Evolutionary conservation across 2,329 filamentous ascomycete species (phyloP), one percentile per base, ranked within the genome.

Genomic region (Colletotrichum falcatum): DNA sequence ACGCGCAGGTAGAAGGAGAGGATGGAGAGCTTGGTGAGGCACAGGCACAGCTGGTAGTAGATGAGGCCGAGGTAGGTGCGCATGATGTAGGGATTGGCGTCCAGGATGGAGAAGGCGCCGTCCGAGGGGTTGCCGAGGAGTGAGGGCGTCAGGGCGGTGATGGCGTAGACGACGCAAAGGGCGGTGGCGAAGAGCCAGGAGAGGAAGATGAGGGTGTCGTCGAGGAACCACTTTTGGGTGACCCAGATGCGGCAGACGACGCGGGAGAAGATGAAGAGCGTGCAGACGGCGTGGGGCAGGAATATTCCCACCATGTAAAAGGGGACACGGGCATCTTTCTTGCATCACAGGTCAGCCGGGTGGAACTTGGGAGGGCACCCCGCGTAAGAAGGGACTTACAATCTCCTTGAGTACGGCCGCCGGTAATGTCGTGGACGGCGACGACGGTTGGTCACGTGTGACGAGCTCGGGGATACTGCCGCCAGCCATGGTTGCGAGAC

Each of bases 1-100:
- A 81, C 76, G 62, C 81, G 79, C 14, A 83, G 74, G 74, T 82
- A 83, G 55, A 83, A 78, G 20, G 77, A 72, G 35, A 84, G 74
- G 55, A 83, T 77, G 20, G 80, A 79, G 1, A 83, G 73, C 68
- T 83, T 84, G 23, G 81, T 81, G 18, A 84, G 72, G 66, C 77
- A 78, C 12, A 83, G 76, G 66, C 77, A 78, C 5, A 80, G 63
- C 56, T 83, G 79, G 74, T 83, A 82, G 51, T 82, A 79, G 54
- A 80, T 75, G n/a, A 80, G 75, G 9, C 77, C 76, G 16, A 77
- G 73, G 72, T 81, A 80, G 20, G 77, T 77, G 60, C 77, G 75
- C 63, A 79, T 73, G 12, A 78, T 73, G 70, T 79, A 79, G 1
- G 74, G 73, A 61, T 75, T 74, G 7, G 69, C 61, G 35, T 69